Percentiles rank a stretch among this genome's conserved stretches.
phyloP scores from a whole-genome alignment of 768 basidiomycete genomes.

The Amanita exitialis region DNA sequence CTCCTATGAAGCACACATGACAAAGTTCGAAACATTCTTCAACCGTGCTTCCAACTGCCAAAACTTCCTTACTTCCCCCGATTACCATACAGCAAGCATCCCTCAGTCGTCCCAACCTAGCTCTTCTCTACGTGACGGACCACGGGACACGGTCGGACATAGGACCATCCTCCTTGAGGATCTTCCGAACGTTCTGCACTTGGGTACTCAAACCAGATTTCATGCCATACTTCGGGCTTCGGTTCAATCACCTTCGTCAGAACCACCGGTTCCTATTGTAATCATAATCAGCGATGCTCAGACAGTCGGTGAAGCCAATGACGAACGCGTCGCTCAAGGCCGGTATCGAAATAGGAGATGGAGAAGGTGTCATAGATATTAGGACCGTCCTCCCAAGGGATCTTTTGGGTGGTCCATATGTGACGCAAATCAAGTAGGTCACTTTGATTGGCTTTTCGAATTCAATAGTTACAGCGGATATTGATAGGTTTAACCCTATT shows the following conservation, averaged over 20 bases:
- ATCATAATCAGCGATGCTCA: slow-evolving; percentile 81
- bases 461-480: background rate
- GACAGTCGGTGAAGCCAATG: slow-evolving; percentile 55
- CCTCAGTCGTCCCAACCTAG: slow-evolving; percentile 6
- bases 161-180: slow-evolving; percentile 80
- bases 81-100: slow-evolving; percentile 4
- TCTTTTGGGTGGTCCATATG: slow-evolving; percentile 60
- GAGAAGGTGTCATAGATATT: slow-evolving; percentile 34
- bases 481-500: slow-evolving; percentile 79
- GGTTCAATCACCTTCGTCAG: slow-evolving; percentile 24
- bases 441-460: slow-evolving; percentile 6
- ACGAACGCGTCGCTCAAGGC: slow-evolving; percentile 34
- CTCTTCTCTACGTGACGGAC: slow-evolving; percentile 3
- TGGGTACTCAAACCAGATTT: slow-evolving; percentile 57
- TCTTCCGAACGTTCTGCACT: slow-evolving; percentile 83
- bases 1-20: slow-evolving; percentile 37
- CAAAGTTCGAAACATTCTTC: slow-evolving; percentile 72
- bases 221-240: slow-evolving; percentile 59
- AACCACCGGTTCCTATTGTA: slow-evolving; percentile 54
- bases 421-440: slow-evolving; percentile 68
- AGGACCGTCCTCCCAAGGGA: slow-evolving; percentile 63
- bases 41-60: slow-evolving; percentile 54
- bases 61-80: slow-evolving; percentile 46
- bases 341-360: slow-evolving; percentile 16
- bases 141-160: slow-evolving; percentile 17